Percentiles rank a stretch among this genome's conserved stretches.
Conservation (phyloP, 108 stramenopile genomes). For the Discostella pseudostelligera region DNA sequence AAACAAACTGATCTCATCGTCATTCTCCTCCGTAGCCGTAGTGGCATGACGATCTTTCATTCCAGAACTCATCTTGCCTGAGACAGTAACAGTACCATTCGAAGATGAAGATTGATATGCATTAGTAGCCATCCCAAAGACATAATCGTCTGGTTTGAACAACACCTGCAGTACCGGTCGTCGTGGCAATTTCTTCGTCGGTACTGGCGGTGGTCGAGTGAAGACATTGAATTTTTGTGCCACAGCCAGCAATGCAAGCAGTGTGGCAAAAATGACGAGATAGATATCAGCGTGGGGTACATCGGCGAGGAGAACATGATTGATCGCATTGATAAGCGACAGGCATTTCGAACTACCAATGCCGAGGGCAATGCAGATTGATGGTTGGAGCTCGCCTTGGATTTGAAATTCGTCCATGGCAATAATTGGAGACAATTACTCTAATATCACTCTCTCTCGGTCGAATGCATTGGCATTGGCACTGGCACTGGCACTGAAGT, state of each 20-base stretch:
- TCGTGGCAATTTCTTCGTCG: slow-evolving; percentile 59
- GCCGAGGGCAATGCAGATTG: slow-evolving; percentile 24
- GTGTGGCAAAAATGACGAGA: slow-evolving; percentile 7
- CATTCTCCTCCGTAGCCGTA: no score
- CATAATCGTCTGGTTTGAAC: slow-evolving; percentile 79
- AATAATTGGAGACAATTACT: slow-evolving; percentile 3
- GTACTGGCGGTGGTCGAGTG: slow-evolving; percentile 69
- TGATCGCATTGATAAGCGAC: slow-evolving; percentile 21
- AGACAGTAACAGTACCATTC: slow-evolving; percentile 3
- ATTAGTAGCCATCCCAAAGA: slow-evolving; percentile 12
- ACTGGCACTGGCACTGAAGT: no score
- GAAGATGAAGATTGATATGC: background rate
- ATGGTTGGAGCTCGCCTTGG: slow-evolving; percentile 3
- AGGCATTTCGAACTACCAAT: slow-evolving; percentile 13
- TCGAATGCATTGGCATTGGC: no score
- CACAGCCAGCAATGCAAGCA: slow-evolving; percentile 18
- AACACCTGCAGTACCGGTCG: slow-evolving; percentile 73
- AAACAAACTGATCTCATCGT: slow-evolving; percentile 31
- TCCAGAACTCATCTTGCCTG: background rate
- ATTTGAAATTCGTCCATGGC: slow-evolving; percentile 9
- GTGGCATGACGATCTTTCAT: background rate
- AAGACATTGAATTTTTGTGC: slow-evolving; percentile 47
- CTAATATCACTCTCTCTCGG: background rate
- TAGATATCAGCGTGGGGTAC: slow-evolving; percentile 24
- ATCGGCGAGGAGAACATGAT: slow-evolving; percentile 23